Percentiles rank a stretch among this genome's conserved stretches.
These are phyloP conservation scores for Aspergillus pseudotamarii DNA, from an alignment of 2,329 filamentous ascomycete species.

Conservation along the genomic window DNA sequence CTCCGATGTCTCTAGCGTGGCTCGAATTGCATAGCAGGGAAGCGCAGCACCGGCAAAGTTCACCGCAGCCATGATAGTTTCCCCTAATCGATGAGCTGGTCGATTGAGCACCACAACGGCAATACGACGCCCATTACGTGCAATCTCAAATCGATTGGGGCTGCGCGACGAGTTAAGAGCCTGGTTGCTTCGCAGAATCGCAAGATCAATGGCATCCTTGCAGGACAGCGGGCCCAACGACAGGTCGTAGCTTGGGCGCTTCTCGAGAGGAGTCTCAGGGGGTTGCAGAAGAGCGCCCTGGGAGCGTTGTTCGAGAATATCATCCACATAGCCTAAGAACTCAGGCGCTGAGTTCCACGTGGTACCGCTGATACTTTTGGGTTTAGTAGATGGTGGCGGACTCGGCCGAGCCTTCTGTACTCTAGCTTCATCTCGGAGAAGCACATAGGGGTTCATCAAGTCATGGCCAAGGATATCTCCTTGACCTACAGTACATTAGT, in stretches of 20 bases:
- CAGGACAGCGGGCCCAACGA: constrained; percentile 60
- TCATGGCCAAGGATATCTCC: constrained; percentile 92
- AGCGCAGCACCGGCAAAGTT: constrained; percentile 80
- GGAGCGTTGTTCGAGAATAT: constrained; percentile 63
- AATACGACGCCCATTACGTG: constrained; percentile 86
- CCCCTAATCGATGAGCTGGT: constrained; percentile 85
- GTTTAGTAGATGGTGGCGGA: constrained; percentile 41
- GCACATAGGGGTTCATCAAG: constrained; percentile 88
- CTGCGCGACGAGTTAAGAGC: constrained; percentile 71
- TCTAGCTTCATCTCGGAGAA: constrained; percentile 80
- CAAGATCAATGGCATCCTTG: constrained; percentile 86
- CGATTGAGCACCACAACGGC: constrained; percentile 87
- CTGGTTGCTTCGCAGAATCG: constrained; percentile 81
- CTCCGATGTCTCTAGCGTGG: constrained; percentile 84
- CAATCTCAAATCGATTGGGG: constrained; percentile 93
- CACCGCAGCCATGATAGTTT: constrained; percentile 79
- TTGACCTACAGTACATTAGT: constrained; percentile 51
- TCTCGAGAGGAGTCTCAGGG: constrained; percentile 74
- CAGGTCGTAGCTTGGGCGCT: constrained; percentile 54
- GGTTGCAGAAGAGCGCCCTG: constrained; percentile 59
- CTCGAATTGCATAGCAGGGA: constrained; percentile 81
- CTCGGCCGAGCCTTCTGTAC: constrained; percentile 56
- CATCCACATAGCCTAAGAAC: constrained; percentile 76
- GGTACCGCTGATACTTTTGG: constrained; percentile 42
- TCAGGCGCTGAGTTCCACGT: constrained; percentile 59